Base-by-base conservation (phyloP, 2,329 filamentous ascomycete species). In the Aspergillus ustus region DNA sequence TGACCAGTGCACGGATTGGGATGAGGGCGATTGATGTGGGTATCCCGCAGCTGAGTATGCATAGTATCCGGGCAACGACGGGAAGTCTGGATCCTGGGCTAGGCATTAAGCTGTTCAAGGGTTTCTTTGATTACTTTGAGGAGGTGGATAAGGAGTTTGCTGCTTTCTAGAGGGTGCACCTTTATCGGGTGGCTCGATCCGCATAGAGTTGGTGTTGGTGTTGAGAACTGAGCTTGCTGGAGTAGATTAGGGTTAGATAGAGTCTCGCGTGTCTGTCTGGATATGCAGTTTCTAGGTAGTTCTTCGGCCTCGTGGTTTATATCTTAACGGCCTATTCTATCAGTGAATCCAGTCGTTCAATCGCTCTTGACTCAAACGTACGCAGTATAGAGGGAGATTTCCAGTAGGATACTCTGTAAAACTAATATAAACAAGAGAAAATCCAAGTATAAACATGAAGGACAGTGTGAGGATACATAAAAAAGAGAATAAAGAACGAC, bases 1-100 rank as follows among this genome's bases (percentile, higher is more conserved):
- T 93, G 86, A 83, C 97, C 40, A 92, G 89, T 67, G 87, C 89
- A 29, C 86, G 85, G 29, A 91, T 95, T 78, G 94, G 94, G 31
- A 89, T 96, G 62, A 82, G 91, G 55, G 87, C 92, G 0, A 90
- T 95, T 52, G 94, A 98, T 74, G 92, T 91, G 0, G 94, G 94
- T 15, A 89, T 98, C 70, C 89, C 93, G 5, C 94, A 98, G 80
- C 79, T 97, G 69, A 94, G 90, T 72, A 98, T 98, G 94, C 94
- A 98, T 77, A 91, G 88, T 56, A 91, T 98, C 67, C 85, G 94
- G 28, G 94, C 94, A 0, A 97, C 93, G 0, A 96, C 92, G 0
- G 94, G 94, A 2, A 85, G 86, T 43, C 76, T 93, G 66, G 94
- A 98, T 73, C 94, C 94, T 0, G 94, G 94, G 0, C 80, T 97